Evolutionary conservation across 768 basidiomycete species (phyloP).

Genomic region (Lanmaoa pseudosensibilis): DNA sequence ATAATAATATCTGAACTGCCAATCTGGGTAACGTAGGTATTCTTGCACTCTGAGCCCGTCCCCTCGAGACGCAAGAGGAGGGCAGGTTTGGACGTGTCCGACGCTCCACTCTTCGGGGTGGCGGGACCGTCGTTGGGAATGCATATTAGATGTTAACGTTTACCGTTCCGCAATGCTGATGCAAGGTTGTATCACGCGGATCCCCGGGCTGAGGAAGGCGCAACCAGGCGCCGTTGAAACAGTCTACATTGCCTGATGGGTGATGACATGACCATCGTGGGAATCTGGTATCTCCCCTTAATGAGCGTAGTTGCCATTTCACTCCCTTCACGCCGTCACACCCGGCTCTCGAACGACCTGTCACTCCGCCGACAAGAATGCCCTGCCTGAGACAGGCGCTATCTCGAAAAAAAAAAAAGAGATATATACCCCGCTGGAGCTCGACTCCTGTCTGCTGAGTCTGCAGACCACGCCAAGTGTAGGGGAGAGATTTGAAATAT

Average conservation of each 20-base stretch:
- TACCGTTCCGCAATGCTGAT: no score
- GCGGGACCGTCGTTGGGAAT: no score
- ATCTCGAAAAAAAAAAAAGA: not conserved
- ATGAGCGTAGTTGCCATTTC: no score
- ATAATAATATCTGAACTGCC: slow-evolving; percentile 3
- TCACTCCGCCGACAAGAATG: no score
- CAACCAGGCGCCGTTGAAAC: no score
- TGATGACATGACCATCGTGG: not conserved
- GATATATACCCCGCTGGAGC: not conserved
- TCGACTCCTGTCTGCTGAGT: not conserved
- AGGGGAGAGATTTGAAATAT: slow-evolving; percentile 3
- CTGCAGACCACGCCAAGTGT: not conserved
- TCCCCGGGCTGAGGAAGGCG: not conserved
- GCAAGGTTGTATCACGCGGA: not conserved
- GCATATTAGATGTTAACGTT: no score
- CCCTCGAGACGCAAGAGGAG: no score
- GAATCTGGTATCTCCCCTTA: not conserved
- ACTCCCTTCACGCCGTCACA: not conserved
- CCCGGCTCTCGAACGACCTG: no score
- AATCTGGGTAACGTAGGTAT: not conserved
- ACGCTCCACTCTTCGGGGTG: no score
- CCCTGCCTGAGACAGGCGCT: not conserved
- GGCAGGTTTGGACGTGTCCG: no score
- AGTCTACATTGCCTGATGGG: not conserved
- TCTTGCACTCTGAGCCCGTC: not conserved